Base-by-base conservation (phyloP, 2,329 filamentous ascomycete species). In the Parastagonospora avenae region DNA sequence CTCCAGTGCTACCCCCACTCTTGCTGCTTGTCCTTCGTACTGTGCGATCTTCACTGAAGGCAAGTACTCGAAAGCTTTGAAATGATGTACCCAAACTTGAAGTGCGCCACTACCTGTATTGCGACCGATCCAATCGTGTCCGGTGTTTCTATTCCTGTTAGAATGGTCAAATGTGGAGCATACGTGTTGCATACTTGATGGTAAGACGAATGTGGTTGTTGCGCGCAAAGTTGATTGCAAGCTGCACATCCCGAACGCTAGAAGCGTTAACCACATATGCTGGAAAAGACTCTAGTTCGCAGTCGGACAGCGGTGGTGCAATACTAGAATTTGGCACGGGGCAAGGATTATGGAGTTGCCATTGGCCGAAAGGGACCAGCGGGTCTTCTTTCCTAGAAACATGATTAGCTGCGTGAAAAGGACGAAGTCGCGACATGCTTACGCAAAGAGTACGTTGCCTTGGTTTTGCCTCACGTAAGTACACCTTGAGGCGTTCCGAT, bases 181-280 rank as follows among this genome's bases (percentile, higher is more conserved):
- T 28, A 15, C 30, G 10, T 12, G 28, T 11, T n/a, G 29, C 55
- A 11, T 50, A 67, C 65, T 67, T 67, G 41, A 72, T 68, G 0
- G 61, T 62, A 4, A 72, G 42, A 8, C 68, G 61, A 19, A 72
- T 66, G 35, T 71, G 66, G 42, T 64, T 54, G 29, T 67, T 65
- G 8, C 60, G 46, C 2, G 67, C 68, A 57, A 72, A 71, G 46
- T 69, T 69, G 16, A 69, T 52, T 15, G 62, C 64, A 8, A 63
- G 54, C 42, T 69, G 65, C 29, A 69, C 33, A 31, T 69, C 60
- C 44, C 62, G 62, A 4, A 60, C 61, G 2, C 58, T 63, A 8
- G 60, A 57, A 6, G 52, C 64, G 19, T 62, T 65, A 9, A 69
- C 62, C 9, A 64, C 64, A 39, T 64, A 69, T 5, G 53, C 54